Evolutionary conservation across 495 filamentous ascomycete species (phyloP).

Genomic region (Chaetomium cochliodes): DNA sequence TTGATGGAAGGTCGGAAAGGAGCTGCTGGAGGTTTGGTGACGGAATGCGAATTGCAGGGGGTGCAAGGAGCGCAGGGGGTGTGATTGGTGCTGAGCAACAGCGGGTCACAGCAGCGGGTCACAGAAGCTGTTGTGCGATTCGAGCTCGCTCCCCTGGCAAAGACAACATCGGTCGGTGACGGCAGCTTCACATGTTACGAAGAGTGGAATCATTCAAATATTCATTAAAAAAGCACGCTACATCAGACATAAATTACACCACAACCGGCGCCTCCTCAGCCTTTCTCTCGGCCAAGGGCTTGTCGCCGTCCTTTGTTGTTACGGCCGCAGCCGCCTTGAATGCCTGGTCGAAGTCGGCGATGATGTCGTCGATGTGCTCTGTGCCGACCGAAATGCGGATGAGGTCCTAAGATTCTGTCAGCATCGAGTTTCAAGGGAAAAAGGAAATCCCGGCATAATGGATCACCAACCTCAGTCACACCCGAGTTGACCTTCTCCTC

Average conservation of each 20-base stretch:
- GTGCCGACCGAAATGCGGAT: conserved; percentile 97
- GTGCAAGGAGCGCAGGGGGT: neutral
- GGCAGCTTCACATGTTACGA: neutral
- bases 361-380: conserved; percentile 98
- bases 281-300: conserved; percentile 26
- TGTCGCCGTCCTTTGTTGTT: conserved; percentile 30
- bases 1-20: neutral
- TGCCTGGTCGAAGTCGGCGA: conserved; percentile 91
- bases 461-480: conserved; percentile 64
- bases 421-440: too few species aligned
- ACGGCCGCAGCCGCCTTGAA: conserved; percentile 55
- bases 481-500: conserved; percentile 79
- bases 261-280: conserved; percentile 41
- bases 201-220: neutral
- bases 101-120: too few species aligned
- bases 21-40: conserved; percentile 1
- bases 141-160: too few species aligned
- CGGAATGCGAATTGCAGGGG: conserved; percentile 21
- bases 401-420: conserved; percentile 54
- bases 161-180: neutral
- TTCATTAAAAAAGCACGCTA: conserved; percentile 8
- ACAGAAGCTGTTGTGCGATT: too few species aligned
- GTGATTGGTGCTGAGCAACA: neutral
- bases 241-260: conserved; percentile 28
- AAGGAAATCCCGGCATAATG: too few species aligned